phyloP scores from a whole-genome alignment of 1,284 basidiomycete species.

The Boletellus deceptivus region DNA sequence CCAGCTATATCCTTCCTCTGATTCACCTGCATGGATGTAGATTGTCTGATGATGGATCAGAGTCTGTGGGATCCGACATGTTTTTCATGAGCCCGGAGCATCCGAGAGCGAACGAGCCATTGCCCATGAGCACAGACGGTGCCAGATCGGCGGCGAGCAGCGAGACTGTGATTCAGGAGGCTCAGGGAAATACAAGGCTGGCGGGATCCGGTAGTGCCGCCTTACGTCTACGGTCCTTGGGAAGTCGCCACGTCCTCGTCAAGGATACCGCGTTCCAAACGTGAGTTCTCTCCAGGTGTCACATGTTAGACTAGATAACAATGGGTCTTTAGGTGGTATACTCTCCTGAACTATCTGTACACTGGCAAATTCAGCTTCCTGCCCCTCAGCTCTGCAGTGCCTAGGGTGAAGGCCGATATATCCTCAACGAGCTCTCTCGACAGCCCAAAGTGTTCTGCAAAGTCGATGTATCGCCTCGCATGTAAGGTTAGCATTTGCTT shows the following conservation, averaged over 20 bases:
- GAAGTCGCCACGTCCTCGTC: conserved; percentile 25
- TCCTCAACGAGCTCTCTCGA: conserved; percentile 1
- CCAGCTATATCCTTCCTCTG: not conserved
- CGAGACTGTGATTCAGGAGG: conserved; percentile 3
- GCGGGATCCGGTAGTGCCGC: not conserved
- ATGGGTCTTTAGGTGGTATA: conserved; percentile 23
- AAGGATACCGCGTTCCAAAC: conserved; percentile 33
- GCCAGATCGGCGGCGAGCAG: conserved; percentile 4
- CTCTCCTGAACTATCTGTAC: conserved; percentile 28
- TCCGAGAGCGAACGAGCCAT: not conserved
- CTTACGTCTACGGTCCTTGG: conserved; percentile 9
- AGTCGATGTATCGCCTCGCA: conserved; percentile 33
- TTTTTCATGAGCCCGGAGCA: conserved; percentile 23
- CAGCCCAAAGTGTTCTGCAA: conserved; percentile 26
- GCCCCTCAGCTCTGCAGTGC: conserved; percentile 22
- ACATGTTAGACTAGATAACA: not conserved
- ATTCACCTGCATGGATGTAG: conserved; percentile 13
- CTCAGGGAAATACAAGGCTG: not conserved
- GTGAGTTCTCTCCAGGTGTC: conserved; percentile 6
- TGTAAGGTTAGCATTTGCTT: conserved; percentile 17
- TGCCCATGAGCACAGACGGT: not conserved
- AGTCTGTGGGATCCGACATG: conserved; percentile 19
- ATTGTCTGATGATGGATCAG: conserved; percentile 12
- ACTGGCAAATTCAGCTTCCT: conserved; percentile 22
- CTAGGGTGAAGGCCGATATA: not conserved